Conservation (phyloP, 148 eudicot species). For the Amaranthus cruentus region DNA sequence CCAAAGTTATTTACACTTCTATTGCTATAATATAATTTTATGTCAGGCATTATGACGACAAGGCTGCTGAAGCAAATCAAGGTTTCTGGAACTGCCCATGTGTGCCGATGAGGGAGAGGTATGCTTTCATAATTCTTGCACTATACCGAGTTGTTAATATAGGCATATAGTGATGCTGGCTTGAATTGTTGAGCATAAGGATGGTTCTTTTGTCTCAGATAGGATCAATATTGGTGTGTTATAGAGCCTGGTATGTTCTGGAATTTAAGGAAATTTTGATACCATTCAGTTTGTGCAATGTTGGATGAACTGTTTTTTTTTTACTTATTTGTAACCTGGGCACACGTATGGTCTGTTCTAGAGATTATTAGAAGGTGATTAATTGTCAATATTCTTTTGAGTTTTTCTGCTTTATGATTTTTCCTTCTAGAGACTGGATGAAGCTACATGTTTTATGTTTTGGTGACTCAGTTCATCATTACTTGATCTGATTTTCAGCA, state of each 20-base stretch:
- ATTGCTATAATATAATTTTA: background rate
- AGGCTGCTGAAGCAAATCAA: conserved; percentile 82
- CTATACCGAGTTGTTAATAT: background rate
- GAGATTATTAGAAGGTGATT: background rate
- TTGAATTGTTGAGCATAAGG: background rate
- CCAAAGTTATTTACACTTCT: background rate
- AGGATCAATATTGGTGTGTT: background rate
- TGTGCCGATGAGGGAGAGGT: conserved; percentile 99
- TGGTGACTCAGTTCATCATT: background rate
- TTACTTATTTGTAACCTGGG: background rate
- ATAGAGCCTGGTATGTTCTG: background rate
- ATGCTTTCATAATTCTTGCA: background rate
- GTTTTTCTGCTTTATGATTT: background rate
- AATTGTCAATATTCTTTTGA: background rate
- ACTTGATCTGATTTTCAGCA: background rate
- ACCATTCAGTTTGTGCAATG: background rate
- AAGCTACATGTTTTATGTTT: background rate
- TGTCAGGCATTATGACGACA: conserved; percentile 92
- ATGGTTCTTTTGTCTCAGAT: background rate
- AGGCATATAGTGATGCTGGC: background rate
- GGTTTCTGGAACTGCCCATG: conserved; percentile 99
- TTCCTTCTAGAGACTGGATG: background rate
- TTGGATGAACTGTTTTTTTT: background rate
- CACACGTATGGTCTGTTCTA: background rate
- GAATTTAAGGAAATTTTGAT: background rate